Evolutionary conservation across 495 filamentous ascomycete genomes (phyloP), one percentile per base, ranked within the genome.

Genomic region (Terfezia claveryi): DNA sequence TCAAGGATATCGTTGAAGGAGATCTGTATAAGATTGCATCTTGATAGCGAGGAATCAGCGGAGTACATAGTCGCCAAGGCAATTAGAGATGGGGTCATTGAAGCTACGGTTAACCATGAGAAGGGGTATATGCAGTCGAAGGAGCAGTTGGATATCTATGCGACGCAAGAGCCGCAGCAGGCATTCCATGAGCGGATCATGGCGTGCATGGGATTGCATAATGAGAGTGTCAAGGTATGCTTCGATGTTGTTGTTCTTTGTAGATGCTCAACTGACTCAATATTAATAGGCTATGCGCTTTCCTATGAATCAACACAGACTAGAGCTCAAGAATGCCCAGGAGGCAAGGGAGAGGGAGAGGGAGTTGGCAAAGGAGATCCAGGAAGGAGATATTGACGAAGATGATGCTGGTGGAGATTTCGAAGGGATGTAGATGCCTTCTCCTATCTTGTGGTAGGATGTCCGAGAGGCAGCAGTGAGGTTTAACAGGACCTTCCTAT

Each of bases 51-150:
- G 66, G 87, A 98, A 72, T 89, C 82, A 52, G 91, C 91, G 17
- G 91, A 98, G 70, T 98, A 98, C 68, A 96, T 98, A 67, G 92
- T 96, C 36, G 91, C 91, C 49, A 98, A 98, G 73, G 92, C 91
- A 37, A 96, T 98, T 58, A 80, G 91, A 23, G 91, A 98, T 65
- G 92, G 91, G 59, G 91, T 98, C 23, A 98, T 98, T 53, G 91
- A 98, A 73, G 91, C 92, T 27, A 83, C 82, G 6, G 71, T 98
- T 59, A 89, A 96, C 65, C 83, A 94, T 58, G 86, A 94, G 74
- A 78, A 82, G 55, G 91, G 89, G 1, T 95, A 83, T 72, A 95
- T 98, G 87, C 91, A 94, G 79, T 94, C 86, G 67, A 94, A 92
- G 75, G 87, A 94, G 62, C 73, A 87, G 23, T 81, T 87, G 27